These are phyloP conservation scores for Solanum stenotomum DNA, from an alignment of 257 asterid genomes.

Conservation along the genomic window DNA sequence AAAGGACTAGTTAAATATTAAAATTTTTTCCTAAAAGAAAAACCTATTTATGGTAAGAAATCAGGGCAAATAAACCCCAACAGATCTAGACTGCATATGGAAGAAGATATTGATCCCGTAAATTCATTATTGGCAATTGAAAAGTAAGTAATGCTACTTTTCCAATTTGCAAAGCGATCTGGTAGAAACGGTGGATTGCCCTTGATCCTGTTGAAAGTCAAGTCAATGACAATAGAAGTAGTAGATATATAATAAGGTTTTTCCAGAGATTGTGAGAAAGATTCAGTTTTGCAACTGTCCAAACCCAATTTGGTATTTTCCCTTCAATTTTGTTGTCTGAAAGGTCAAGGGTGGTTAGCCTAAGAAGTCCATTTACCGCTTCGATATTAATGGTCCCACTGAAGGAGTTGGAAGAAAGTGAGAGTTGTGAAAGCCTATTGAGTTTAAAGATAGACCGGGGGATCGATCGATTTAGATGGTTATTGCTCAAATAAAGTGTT, in stretches of 20 bases:
- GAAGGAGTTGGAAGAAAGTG: constrained; percentile 12
- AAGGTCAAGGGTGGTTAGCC: constrained; percentile 13
- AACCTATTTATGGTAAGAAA: too few species aligned
- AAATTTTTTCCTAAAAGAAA: too few species aligned
- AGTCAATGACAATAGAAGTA: not conserved
- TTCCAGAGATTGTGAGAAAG: constrained; percentile 21
- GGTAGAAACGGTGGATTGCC: constrained; percentile 18
- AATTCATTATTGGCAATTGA: not conserved
- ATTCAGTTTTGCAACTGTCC: constrained; percentile 16
- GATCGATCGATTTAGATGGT: not conserved
- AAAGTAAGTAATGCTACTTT: not conserved
- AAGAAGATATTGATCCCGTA: not conserved
- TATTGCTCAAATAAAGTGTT: not conserved
- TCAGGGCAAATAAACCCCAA: too few species aligned
- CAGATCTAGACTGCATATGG: not conserved
- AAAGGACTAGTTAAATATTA: too few species aligned
- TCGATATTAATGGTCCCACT: constrained; percentile 11
- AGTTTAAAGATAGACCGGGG: constrained; percentile 15
- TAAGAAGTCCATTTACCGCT: not conserved
- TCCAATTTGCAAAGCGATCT: too few species aligned
- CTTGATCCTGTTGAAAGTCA: constrained; percentile 20
- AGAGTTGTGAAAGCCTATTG: not conserved
- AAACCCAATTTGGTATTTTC: constrained; percentile 29
- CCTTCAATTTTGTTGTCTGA: constrained; percentile 22
- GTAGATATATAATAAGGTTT: constrained; percentile 4